These are phyloP conservation scores for Rhodocollybia butyracea DNA, from an alignment of 768 basidiomycete species.

Conservation along the genomic window DNA sequence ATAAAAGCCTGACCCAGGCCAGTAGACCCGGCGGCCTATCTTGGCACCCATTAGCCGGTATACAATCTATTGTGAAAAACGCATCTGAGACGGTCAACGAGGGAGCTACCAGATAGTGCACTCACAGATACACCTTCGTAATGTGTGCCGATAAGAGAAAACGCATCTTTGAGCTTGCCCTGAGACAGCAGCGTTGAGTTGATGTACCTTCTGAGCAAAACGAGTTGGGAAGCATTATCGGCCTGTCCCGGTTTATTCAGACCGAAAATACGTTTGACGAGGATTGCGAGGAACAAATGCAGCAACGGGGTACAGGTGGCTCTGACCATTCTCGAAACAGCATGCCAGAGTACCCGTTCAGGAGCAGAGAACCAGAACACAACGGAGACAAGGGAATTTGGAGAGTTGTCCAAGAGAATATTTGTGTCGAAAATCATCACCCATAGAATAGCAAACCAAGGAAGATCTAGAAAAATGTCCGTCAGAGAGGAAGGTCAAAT, in stretches of 20 bases:
- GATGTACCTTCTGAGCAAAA: conserved; percentile 35
- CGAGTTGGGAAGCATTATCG: conserved; percentile 25
- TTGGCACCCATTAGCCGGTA: conserved; percentile 50
- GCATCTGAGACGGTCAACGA: not conserved
- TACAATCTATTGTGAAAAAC: conserved; percentile 24
- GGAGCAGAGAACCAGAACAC: conserved; percentile 43
- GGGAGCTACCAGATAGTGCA: not conserved
- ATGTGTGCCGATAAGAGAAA: conserved; percentile 43
- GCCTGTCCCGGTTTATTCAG: conserved; percentile 28
- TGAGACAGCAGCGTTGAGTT: conserved; percentile 35
- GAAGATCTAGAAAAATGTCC: conserved; percentile 27
- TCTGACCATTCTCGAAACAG: conserved; percentile 35
- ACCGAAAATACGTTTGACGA: conserved; percentile 39
- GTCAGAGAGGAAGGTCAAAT: not conserved
- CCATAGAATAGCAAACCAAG: conserved; percentile 39
- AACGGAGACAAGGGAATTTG: conserved; percentile 34
- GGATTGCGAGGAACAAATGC: conserved; percentile 34
- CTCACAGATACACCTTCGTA: conserved; percentile 43
- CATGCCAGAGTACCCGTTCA: conserved; percentile 35
- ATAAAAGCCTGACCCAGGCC: conserved; percentile 44
- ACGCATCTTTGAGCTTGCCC: conserved; percentile 29
- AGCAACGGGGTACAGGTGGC: conserved; percentile 34
- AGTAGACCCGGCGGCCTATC: conserved; percentile 44
- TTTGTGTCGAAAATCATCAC: conserved; percentile 34
- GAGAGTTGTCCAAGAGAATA: conserved; percentile 14